A percentile compares a stretch with the other conserved stretches of the same genome.
phyloP scores from a whole-genome alignment of 1,139 yeast species.

The Citeromyces hawaiiensis region DNA sequence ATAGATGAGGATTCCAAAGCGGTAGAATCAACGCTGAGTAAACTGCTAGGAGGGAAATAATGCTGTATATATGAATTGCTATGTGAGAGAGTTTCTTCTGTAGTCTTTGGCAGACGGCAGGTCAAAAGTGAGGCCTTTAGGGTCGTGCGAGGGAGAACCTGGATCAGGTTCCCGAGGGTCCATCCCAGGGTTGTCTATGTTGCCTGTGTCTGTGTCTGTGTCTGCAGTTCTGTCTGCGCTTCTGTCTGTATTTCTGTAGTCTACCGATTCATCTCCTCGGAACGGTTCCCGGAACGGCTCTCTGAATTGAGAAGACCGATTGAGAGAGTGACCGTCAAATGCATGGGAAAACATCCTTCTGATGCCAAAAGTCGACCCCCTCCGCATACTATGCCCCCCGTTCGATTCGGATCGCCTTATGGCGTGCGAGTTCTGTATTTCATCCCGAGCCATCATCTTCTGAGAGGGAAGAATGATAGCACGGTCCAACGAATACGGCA shows the following conservation, averaged over 20 bases:
- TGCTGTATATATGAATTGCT: background rate
- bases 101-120: background rate
- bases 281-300: background rate
- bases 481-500: constrained; percentile 87
- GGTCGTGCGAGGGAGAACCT: background rate
- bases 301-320: background rate
- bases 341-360: background rate
- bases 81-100: background rate
- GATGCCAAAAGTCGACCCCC: background rate
- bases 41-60: background rate
- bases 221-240: too few relatives aligned
- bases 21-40: constrained; percentile 20
- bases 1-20: constrained; percentile 55
- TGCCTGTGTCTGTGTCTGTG: too few relatives aligned
- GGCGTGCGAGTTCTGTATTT: constrained; percentile 48
- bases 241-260: too few relatives aligned
- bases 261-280: background rate
- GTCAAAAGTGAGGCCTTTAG: background rate
- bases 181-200: background rate
- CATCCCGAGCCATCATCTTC: constrained; percentile 54
- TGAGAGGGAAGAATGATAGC: constrained; percentile 83
- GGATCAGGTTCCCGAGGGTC: background rate
- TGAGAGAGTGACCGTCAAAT: background rate
- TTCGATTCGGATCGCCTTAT: constrained; percentile 10
- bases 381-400: constrained; percentile 7